These are phyloP conservation scores for Uronychia setigera DNA, from an alignment of 73 alveolate genomes.

Conservation along the genomic window DNA sequence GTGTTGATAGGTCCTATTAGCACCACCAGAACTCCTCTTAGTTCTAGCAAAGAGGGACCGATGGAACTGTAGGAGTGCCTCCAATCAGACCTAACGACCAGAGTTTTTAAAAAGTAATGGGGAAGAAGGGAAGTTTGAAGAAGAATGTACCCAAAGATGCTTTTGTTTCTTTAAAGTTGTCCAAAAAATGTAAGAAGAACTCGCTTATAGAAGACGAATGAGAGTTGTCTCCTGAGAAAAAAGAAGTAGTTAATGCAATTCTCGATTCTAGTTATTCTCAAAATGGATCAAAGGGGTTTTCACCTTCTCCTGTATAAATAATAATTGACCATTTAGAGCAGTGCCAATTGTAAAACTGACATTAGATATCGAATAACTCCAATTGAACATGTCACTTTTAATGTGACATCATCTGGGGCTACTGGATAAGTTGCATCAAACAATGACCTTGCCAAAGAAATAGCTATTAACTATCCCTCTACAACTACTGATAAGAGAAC, in stretches of 20 bases:
- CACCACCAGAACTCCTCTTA: not conserved
- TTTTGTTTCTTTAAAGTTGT: not conserved
- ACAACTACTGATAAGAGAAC: not conserved
- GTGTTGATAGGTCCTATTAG: not conserved
- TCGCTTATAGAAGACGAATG: not conserved
- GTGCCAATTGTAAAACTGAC: not conserved
- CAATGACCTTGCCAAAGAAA: not conserved
- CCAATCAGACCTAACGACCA: not conserved
- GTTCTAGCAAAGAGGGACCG: not conserved
- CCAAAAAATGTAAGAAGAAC: not conserved
- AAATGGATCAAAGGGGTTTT: not conserved
- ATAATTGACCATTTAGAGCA: not conserved
- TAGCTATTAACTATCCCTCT: not conserved
- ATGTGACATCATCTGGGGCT: not conserved
- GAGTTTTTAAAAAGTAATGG: not conserved
- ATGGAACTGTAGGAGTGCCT: not conserved
- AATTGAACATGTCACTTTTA: not conserved
- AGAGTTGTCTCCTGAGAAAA: not conserved
- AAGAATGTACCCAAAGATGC: not conserved
- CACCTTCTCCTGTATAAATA: not conserved
- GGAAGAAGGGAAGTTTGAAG: not conserved
- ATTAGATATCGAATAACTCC: not conserved
- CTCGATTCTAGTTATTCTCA: not conserved
- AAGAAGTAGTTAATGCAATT: too few relatives aligned
- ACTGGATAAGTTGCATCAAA: not conserved